Base-by-base conservation (phyloP, 192 early-diverging fungal species). In the Linnemannia elongata region DNA sequence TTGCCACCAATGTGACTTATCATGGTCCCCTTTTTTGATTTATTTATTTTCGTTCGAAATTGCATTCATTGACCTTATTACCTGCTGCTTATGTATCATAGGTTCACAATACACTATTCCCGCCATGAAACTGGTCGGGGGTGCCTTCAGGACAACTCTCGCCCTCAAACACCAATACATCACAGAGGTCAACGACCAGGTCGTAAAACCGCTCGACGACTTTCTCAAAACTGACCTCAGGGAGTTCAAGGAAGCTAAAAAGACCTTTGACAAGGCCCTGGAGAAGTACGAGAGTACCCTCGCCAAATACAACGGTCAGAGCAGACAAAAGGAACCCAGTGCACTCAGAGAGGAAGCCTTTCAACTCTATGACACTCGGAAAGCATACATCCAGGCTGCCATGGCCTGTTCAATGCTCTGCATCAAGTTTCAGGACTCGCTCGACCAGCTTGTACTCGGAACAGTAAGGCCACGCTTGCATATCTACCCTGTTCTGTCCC, bases 261-360 rank as follows among this genome's bases (percentile, higher is more conserved):
- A 84, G 82, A 38, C 74, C 20, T 79, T 79, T 80, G 88, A 94
- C 49, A 88, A 89, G 41, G 68, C 84, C 76, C 69, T 91, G 77
- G 85, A 93, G 75, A 88, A 88, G 55, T 95, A 95, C 76, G 95
- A 96, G 88, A 92, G 82, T 38, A 93, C 92, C 35, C 80, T 95
- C 18, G 77, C 85, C 17, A 91, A 89, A 80, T 96, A 95, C 72
- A 89, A 88, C 30, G 74, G 83, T 30, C 88, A 94, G 35, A 93
- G 92, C 54, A 90, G 92, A 35, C 89, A 90, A 69, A 96, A 95
- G 60, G 95, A 96, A 88, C 77, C 93, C 38, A 93, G 91, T 55
- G 91, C 93, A 22, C 73, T 96, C 20, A 81, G 92, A 57, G 95
- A 96, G 81, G 95, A 96, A 77, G 93, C 94, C 0, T 95, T 94